Evolutionary conservation across 2,329 filamentous ascomycete species (phyloP).

Genomic region (Fusarium paranaense): DNA sequence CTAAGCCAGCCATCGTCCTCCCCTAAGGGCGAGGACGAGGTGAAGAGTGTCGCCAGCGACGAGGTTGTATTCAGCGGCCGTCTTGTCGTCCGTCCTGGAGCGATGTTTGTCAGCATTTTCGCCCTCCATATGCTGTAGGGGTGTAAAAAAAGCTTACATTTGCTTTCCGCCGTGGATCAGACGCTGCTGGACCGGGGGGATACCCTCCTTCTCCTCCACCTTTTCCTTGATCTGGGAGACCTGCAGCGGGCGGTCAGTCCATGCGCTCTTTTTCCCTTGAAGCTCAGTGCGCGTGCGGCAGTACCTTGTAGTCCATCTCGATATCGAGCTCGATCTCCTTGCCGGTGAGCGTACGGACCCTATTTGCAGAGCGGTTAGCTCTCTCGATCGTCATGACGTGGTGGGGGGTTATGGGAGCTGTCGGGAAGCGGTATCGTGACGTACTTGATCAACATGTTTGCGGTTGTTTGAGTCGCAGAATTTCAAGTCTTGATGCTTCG

Average conservation of each 20-base stretch:
- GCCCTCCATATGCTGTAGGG: neutral
- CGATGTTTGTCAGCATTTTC: constrained; percentile 6
- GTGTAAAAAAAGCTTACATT: constrained; percentile 74
- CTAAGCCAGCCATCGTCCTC: constrained; percentile 63
- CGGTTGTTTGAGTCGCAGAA: constrained; percentile 7
- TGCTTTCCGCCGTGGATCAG: constrained; percentile 98
- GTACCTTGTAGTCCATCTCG: constrained; percentile 91
- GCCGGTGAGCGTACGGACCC: constrained; percentile 96
- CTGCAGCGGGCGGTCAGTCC: constrained; percentile 58
- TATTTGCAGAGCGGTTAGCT: constrained; percentile 54
- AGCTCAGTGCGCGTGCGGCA: constrained; percentile 5
- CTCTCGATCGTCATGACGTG: constrained; percentile 14
- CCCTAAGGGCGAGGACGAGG: constrained; percentile 92
- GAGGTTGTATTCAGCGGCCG: constrained; percentile 88
- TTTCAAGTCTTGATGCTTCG: constrained; percentile 1
- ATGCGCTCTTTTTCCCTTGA: neutral
- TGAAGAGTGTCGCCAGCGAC: constrained; percentile 94
- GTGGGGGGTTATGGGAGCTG: neutral
- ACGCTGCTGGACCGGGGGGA: constrained; percentile 95
- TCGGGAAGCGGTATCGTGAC: constrained; percentile 24
- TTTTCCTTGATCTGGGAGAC: constrained; percentile 98
- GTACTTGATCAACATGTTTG: constrained; percentile 65
- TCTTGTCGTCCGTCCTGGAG: constrained; percentile 91
- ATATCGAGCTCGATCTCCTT: constrained; percentile 99
- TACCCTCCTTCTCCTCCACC: constrained; percentile 98